These are phyloP conservation scores for Rhododendron vialii DNA, from an alignment of 148 eudicot species.

Conservation along the genomic window DNA sequence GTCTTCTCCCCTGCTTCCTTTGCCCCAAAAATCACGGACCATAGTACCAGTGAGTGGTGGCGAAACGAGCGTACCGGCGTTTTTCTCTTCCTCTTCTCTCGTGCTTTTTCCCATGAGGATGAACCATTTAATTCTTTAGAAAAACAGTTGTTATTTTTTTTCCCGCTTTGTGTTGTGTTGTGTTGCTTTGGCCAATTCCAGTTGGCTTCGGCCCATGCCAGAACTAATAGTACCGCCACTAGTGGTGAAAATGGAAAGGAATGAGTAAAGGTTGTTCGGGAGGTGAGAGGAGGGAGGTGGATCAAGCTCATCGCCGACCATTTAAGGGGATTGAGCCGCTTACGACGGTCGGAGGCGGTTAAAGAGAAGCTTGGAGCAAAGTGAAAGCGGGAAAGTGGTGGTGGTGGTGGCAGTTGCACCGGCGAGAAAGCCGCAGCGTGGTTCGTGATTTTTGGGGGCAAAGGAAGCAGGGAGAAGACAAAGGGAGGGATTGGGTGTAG, in stretches of 20 bases:
- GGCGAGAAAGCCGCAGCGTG: too few species aligned
- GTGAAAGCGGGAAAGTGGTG: too few species aligned
- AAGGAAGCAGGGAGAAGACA: too few species aligned
- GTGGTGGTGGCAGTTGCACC: too few species aligned
- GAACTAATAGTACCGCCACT: conserved; percentile 15
- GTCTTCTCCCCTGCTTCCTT: too few species aligned
- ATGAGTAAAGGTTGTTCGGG: conserved; percentile 47
- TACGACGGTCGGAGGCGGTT: too few species aligned
- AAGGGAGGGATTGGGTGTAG: too few species aligned
- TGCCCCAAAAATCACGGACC: too few species aligned
- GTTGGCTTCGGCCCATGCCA: conserved; percentile 38
- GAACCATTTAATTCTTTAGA: neutral
- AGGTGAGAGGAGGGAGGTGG: conserved; percentile 66
- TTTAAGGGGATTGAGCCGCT: neutral
- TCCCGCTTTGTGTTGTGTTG: conserved; percentile 25
- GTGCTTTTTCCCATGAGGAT: neutral
- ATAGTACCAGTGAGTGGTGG: conserved; percentile 7
- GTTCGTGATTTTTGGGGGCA: too few species aligned
- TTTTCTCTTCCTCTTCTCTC: conserved; percentile 13
- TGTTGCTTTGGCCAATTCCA: conserved; percentile 28
- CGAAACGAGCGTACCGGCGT: neutral
- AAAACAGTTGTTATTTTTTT: conserved; percentile 22
- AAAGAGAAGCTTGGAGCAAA: too few species aligned
- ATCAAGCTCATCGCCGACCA: conserved; percentile 56
- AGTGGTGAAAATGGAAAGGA: neutral